phyloP scores from a whole-genome alignment of 306 rosid genomes.

The Castanea sativa region DNA sequence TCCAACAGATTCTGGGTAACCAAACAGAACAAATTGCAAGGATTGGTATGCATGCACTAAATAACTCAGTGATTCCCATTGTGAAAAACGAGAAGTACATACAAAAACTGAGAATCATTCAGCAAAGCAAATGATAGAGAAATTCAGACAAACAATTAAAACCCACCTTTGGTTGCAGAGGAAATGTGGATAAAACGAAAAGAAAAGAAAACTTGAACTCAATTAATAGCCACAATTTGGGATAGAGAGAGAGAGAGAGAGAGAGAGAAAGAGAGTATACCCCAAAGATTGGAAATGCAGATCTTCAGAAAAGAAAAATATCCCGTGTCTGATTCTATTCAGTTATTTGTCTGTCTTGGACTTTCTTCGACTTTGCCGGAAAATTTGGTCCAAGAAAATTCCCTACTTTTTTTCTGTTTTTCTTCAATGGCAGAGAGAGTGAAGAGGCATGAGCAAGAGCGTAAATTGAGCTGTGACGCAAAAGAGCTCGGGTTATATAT shows the following conservation, averaged over 20 bases:
- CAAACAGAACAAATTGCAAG: not conserved
- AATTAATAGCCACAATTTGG: not conserved
- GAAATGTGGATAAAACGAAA: not conserved
- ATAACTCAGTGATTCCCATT: not conserved
- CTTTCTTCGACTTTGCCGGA: not conserved
- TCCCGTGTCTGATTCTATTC: not conserved
- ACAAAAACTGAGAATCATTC: not conserved
- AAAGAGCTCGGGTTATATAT: not conserved
- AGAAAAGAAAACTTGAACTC: not conserved
- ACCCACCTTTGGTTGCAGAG: not conserved
- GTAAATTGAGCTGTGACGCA: slow-evolving; percentile 12
- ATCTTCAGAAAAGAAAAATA: slow-evolving; percentile 1
- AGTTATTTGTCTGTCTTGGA: not conserved
- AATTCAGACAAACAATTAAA: not conserved
- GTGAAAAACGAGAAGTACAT: not conserved
- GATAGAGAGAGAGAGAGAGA: too few relatives aligned
- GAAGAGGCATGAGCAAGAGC: not conserved
- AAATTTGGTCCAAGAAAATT: not conserved
- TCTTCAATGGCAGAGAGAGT: not conserved
- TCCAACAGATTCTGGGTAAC: not conserved
- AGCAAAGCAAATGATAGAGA: not conserved
- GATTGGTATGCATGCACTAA: not conserved
- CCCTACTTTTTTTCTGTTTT: not conserved
- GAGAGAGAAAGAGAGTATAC: not conserved
- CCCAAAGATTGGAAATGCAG: slow-evolving; percentile 7